A percentile compares a stretch with the other conserved stretches of the same genome.
These are phyloP conservation scores for Lecanicillium sp. DNA, from an alignment of 2,329 filamentous ascomycete genomes.

Conservation along the genomic window DNA sequence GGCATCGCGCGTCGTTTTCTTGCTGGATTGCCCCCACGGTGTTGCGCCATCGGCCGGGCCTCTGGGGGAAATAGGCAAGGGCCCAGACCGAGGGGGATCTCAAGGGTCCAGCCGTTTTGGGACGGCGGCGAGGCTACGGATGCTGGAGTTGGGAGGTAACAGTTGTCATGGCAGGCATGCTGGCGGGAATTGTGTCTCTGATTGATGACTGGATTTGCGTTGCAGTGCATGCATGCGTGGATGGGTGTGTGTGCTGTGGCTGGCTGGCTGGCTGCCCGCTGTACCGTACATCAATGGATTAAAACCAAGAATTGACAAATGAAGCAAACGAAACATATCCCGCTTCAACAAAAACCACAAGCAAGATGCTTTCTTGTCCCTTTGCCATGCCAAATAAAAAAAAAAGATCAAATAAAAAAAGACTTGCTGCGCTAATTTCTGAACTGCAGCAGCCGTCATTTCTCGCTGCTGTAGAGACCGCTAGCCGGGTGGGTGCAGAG, in stretches of 20 bases:
- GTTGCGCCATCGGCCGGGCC: conserved; percentile 4
- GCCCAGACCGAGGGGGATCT: not conserved
- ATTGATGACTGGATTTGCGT: not conserved
- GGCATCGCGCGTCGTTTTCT: too few relatives aligned
- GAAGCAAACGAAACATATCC: not conserved
- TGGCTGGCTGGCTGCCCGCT: too few relatives aligned
- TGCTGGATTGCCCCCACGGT: not conserved
- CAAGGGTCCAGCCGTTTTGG: conserved; percentile 4
- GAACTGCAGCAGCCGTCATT: not conserved
- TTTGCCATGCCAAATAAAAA: not conserved
- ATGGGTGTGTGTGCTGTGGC: too few relatives aligned
- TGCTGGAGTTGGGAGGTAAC: too few relatives aligned
- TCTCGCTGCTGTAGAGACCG: not conserved
- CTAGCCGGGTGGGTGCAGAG: not conserved
- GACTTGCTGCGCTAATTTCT: too few relatives aligned
- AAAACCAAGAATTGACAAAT: too few relatives aligned
- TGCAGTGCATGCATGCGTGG: not conserved
- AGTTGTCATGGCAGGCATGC: too few relatives aligned
- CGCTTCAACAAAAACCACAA: not conserved
- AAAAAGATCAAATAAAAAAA: not conserved
- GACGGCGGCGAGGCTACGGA: too few relatives aligned
- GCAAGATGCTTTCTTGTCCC: not conserved
- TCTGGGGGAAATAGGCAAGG: not conserved
- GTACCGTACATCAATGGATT: too few relatives aligned
- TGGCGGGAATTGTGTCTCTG: too few relatives aligned